A percentile compares a stretch with the other conserved stretches of the same genome.
These are phyloP conservation scores for Colletotrichum limetticola DNA, from an alignment of 2,329 filamentous ascomycete genomes.

Conservation along the genomic window DNA sequence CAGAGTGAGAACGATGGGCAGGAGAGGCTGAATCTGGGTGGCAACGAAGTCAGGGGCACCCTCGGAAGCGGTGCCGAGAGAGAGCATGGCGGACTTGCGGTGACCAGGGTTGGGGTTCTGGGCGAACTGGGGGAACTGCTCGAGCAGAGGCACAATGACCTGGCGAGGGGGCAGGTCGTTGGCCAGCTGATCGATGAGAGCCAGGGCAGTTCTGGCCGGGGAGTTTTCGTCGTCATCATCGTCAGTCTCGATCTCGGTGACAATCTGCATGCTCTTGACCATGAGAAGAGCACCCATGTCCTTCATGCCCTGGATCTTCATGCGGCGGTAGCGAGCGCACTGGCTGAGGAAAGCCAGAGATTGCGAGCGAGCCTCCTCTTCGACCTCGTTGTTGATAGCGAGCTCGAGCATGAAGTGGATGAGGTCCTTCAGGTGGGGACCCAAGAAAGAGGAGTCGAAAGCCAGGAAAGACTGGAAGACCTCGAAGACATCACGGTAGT, in stretches of 20 bases:
- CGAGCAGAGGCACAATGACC: constrained; percentile 91
- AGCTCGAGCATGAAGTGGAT: constrained; percentile 95
- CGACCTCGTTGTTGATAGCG: constrained; percentile 77
- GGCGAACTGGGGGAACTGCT: constrained; percentile 86
- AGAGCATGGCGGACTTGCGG: constrained; percentile 90
- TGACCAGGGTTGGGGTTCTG: constrained; percentile 78
- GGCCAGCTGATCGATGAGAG: constrained; percentile 88
- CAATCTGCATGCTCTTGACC: constrained; percentile 86
- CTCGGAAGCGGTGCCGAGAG: constrained; percentile 93
- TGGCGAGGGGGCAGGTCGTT: constrained; percentile 91
- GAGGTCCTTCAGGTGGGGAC: constrained; percentile 87
- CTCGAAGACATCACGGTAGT: constrained; percentile 90
- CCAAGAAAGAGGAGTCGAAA: constrained; percentile 86
- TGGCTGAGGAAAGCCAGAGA: constrained; percentile 95
- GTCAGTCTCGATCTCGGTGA: constrained; percentile 87
- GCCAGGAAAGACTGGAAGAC: constrained; percentile 96
- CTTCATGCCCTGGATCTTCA: constrained; percentile 93
- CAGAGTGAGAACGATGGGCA: constrained; percentile 85
- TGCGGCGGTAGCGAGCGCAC: constrained; percentile 88
- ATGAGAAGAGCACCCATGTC: constrained; percentile 88
- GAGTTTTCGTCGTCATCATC: constrained; percentile 81
- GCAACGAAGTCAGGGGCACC: constrained; percentile 97
- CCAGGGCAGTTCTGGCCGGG: constrained; percentile 85
- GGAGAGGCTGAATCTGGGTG: constrained; percentile 86
- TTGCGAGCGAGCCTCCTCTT: constrained; percentile 89